These are phyloP conservation scores for Lantana camara DNA, from an alignment of 257 asterid genomes.

Conservation along the genomic window DNA sequence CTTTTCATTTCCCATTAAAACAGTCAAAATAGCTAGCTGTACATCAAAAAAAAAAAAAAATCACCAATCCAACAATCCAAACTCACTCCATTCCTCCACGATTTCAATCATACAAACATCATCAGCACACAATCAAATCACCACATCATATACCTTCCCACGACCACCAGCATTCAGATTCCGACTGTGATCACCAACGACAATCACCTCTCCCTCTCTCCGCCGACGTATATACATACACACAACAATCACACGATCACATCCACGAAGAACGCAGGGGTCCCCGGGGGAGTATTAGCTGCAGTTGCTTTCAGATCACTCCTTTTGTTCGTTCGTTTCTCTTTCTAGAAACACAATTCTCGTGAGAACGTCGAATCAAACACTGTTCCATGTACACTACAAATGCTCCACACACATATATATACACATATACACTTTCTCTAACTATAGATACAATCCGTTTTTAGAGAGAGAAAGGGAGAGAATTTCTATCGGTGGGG, in stretches of 20 bases:
- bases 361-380: slow-evolving; percentile 55
- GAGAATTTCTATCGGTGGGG: slow-evolving; percentile 25
- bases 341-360: slow-evolving; percentile 42
- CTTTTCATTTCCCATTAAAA: slow-evolving; percentile 28
- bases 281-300: slow-evolving; percentile 14
- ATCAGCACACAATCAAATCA: slow-evolving; percentile 17
- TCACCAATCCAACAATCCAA: slow-evolving; percentile 21
- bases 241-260: neutral
- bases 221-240: neutral
- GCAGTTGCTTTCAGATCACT: slow-evolving; percentile 46
- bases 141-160: slow-evolving; percentile 31
- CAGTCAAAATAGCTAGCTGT: slow-evolving; percentile 28
- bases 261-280: slow-evolving; percentile 27
- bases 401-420: neutral
- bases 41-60: slow-evolving; percentile 25
- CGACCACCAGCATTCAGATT: slow-evolving; percentile 33
- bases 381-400: slow-evolving; percentile 29
- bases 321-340: slow-evolving; percentile 38
- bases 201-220: slow-evolving; percentile 22
- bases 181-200: slow-evolving; percentile 37
- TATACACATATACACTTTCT: neutral
- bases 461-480: slow-evolving; percentile 16
- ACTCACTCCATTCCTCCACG: slow-evolving; percentile 28
- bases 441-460: too few relatives aligned
- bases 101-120: slow-evolving; percentile 8